These are phyloP conservation scores for Sporothrix pseudoabietina DNA, from an alignment of 2,329 filamentous ascomycete genomes.

Conservation along the genomic window DNA sequence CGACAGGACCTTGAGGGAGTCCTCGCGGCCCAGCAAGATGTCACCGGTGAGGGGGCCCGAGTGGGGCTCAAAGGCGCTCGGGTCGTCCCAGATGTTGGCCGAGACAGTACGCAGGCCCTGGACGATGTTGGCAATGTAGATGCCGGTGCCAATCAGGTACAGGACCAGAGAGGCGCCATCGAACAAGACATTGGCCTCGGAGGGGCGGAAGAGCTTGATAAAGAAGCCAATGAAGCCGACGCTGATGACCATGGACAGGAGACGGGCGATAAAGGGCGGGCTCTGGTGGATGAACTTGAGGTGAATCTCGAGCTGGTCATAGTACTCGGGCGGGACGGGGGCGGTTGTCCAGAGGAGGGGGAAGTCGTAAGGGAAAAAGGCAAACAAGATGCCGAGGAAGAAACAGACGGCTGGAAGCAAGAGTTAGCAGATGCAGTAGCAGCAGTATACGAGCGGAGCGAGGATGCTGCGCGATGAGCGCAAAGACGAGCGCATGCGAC, in stretches of 20 bases:
- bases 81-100: constrained; percentile 61
- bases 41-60: constrained; percentile 56
- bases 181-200: constrained; percentile 94
- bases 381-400: constrained; percentile 98
- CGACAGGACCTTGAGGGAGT: constrained; percentile 85
- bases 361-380: constrained; percentile 93
- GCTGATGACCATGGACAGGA: constrained; percentile 90
- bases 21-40: constrained; percentile 76
- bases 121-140: constrained; percentile 95
- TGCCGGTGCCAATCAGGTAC: constrained; percentile 83
- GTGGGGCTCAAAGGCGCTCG: constrained; percentile 45
- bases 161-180: constrained; percentile 79
- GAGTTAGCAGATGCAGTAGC: constrained; percentile 28
- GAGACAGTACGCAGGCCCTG: constrained; percentile 87
- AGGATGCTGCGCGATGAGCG: not conserved
- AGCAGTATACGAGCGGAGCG: constrained; percentile 16
- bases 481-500: not conserved
- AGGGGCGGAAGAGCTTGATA: constrained; percentile 90
- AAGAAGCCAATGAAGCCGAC: constrained; percentile 87
- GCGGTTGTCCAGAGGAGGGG: constrained; percentile 79
- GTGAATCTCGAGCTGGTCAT: constrained; percentile 83
- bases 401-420: constrained; percentile 74
- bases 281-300: constrained; percentile 88
- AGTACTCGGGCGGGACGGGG: constrained; percentile 67
- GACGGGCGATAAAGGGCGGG: constrained; percentile 86